phyloP scores from a whole-genome alignment of 345 rosid species.

The Balakata baccata region DNA sequence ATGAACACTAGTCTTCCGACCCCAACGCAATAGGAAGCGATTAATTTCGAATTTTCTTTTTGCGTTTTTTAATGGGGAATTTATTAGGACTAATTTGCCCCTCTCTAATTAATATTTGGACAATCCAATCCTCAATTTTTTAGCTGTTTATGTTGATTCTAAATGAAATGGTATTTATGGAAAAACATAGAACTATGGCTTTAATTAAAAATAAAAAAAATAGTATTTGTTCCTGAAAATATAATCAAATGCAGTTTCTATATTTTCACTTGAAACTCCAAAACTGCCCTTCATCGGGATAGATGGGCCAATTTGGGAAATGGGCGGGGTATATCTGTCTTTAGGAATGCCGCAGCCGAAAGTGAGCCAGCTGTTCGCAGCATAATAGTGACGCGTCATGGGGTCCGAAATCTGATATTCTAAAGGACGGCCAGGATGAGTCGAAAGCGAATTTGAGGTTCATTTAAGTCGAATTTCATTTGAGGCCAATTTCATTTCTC shows the following conservation, averaged over 20 bases:
- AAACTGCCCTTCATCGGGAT: not conserved
- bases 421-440: constrained; percentile 40
- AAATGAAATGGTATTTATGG: not conserved
- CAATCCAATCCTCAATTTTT: not conserved
- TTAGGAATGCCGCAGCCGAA: not conserved
- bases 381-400: constrained; percentile 25
- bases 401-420: constrained; percentile 17
- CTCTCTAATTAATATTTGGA: accelerated
- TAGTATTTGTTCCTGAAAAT: too few species aligned
- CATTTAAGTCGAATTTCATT: constrained; percentile 42
- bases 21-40: constrained; percentile 1
- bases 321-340: constrained; percentile 22
- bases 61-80: not conserved
- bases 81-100: constrained; percentile 22
- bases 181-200: not conserved
- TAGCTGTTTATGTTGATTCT: too few species aligned
- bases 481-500: constrained; percentile 25
- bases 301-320: not conserved
- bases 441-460: constrained; percentile 24
- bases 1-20: constrained; percentile 3
- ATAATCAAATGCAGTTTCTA: too few species aligned
- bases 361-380: constrained; percentile 42
- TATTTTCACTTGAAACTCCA: not conserved
- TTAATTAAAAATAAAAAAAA: too few species aligned
- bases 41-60: not conserved